These are phyloP conservation scores for Coniochaeta sp. DNA, from an alignment of 2,329 filamentous ascomycete genomes.

Conservation along the genomic window DNA sequence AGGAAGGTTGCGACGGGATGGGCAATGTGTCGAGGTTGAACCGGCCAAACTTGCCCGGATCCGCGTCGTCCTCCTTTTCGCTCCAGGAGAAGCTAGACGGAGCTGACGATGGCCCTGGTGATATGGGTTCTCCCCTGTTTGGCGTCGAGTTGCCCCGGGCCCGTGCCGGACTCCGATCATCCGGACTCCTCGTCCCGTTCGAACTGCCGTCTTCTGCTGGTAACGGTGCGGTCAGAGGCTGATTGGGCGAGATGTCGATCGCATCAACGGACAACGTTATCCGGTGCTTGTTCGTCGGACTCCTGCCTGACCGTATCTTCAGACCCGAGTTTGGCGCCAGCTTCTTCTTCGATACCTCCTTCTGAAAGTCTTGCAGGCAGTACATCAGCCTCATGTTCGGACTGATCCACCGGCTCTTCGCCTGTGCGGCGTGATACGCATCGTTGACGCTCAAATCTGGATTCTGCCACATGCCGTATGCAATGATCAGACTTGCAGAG, in stretches of 20 bases:
- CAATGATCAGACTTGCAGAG: slow-evolving; percentile 79
- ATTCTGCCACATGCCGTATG: slow-evolving; percentile 75
- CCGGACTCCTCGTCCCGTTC: slow-evolving; percentile 29
- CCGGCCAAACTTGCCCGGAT: slow-evolving; percentile 29
- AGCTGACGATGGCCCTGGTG: slow-evolving; percentile 60
- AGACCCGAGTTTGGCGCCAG: slow-evolving; percentile 36
- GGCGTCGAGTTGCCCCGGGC: slow-evolving; percentile 48
- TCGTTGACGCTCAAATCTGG: slow-evolving; percentile 73
- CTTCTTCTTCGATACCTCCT: slow-evolving; percentile 49
- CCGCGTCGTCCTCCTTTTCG: slow-evolving; percentile 37
- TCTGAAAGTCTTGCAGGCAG: slow-evolving; percentile 76
- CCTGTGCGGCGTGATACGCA: slow-evolving; percentile 74
- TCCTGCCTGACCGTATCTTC: slow-evolving; percentile 43
- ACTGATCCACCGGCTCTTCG: slow-evolving; percentile 79
- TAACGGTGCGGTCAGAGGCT: slow-evolving; percentile 55
- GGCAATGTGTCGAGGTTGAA: slow-evolving; percentile 33
- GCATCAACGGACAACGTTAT: slow-evolving; percentile 53
- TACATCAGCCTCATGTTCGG: slow-evolving; percentile 92
- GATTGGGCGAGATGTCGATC: slow-evolving; percentile 43
- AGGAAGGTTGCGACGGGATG: slow-evolving; percentile 25
- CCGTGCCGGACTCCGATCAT: slow-evolving; percentile 36
- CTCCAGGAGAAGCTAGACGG: slow-evolving; percentile 57
- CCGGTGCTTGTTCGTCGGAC: slow-evolving; percentile 50
- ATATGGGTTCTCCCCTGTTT: slow-evolving; percentile 37
- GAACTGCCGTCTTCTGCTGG: slow-evolving; percentile 43